A percentile compares a stretch with the other conserved stretches of the same genome.
These are phyloP conservation scores for Chrysanthemum seticuspe DNA, from an alignment of 129 eudicot species.

Conservation along the genomic window DNA sequence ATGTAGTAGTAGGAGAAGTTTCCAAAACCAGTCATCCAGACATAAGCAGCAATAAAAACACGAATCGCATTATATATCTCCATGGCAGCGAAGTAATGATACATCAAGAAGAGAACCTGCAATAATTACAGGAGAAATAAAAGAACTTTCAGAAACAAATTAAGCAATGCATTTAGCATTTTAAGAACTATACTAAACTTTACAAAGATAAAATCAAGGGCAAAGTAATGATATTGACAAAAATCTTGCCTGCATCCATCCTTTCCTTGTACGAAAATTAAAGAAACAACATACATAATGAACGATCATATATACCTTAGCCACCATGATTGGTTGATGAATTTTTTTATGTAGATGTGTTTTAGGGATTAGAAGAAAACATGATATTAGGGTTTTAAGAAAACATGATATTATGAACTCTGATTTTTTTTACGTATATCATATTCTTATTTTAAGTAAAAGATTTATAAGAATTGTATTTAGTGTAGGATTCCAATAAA, in stretches of 20 bases:
- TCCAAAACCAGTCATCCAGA: conserved; percentile 99
- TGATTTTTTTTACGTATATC: too few relatives aligned
- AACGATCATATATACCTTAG: too few relatives aligned
- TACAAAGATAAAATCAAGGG: conserved; percentile 10
- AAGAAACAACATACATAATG: too few relatives aligned
- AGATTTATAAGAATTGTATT: too few relatives aligned
- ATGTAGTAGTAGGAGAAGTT: conserved; percentile 91
- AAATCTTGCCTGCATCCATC: conserved; percentile 92
- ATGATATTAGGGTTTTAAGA: too few relatives aligned
- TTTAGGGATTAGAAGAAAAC: too few relatives aligned
- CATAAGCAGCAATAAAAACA: conserved; percentile 93
- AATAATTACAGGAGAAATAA: conserved; percentile 2
- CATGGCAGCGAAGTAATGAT: conserved; percentile 91
- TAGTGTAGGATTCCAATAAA: too few relatives aligned
- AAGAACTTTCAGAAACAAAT: conserved; percentile 3
- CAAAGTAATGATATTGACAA: conserved; percentile 1
- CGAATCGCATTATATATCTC: conserved; percentile 96
- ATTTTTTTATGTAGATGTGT: too few relatives aligned
- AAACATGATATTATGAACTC: too few relatives aligned
- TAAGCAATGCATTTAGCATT: conserved; percentile 1
- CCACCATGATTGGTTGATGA: too few relatives aligned
- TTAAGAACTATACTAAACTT: not conserved
- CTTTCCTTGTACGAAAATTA: too few relatives aligned
- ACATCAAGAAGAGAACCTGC: conserved; percentile 88
- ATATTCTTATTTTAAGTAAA: too few relatives aligned